Base-by-base conservation (phyloP, 345 rosid species). In the Arabidopsis arenosa region DNA sequence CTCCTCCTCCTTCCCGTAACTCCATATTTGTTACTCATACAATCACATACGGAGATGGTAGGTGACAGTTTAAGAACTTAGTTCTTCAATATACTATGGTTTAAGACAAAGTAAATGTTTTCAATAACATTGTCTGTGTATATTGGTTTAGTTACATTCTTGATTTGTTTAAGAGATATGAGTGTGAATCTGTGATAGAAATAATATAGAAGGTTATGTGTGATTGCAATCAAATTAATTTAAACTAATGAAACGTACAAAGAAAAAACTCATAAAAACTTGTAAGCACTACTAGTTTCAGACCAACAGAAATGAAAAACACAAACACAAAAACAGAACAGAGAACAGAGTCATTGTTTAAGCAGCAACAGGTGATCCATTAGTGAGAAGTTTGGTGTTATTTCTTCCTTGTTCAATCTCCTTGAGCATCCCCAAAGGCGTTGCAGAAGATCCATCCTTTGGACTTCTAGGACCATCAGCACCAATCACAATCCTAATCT, bases 371-470 rank as follows among this genome's bases (percentile, higher is more conserved):
- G 17, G 69, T 41, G 59, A 60, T 52, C 52, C 74, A 73, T 66
- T 59, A 11, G 74, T 67, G 52, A 73, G 59, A 60, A 73, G 70
- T 53, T 73, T 73, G 15, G 70, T 44, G 58, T 53, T 61, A 9
- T 61, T 73, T 62, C 35, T 67, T 67, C 77, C 70, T 72, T 21
- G 65, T 60, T 73, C 78, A 52, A 59, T 78, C 78, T 58, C 75
- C 66, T 57, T 57, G 65, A 70, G 10, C 44, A 32, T 58, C 17
- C 18, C 74, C 37, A 73, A 37, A 56, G 49, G 65, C 32, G 52
- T 30, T 51, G 77, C 23, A 66, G 52, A 58, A 9, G 67, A 66
- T 28, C 54, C 79, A 49, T 49, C 61, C 14, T 43, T 53, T 35
- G 78, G 74, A 44, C 70, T 43, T 60, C 7, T 59, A 48, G 37